These are phyloP conservation scores for Avicennia marina DNA, from an alignment of 257 asterid genomes.

Conservation along the genomic window DNA sequence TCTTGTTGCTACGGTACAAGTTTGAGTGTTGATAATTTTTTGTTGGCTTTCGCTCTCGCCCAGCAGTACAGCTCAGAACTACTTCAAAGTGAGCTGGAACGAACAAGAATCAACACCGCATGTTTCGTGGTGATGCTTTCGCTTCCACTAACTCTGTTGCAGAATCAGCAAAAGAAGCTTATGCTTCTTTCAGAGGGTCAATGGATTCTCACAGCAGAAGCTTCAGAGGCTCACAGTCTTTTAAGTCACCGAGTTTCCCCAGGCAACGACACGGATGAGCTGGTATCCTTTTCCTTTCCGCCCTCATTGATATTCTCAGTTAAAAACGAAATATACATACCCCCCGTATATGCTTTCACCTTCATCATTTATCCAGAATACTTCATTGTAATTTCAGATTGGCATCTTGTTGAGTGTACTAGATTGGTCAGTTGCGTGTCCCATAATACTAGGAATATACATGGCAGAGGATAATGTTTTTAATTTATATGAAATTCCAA, in stretches of 20 bases:
- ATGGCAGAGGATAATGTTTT: too few species aligned
- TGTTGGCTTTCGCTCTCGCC: conserved; percentile 64
- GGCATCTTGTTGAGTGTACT: too few species aligned
- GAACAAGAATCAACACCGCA: conserved; percentile 90
- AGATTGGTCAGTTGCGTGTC: too few species aligned
- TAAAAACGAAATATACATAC: too few species aligned
- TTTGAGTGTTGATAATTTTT: not conserved
- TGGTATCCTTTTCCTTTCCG: too few species aligned
- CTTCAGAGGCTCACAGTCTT: conserved; percentile 45
- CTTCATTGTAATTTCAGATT: too few species aligned
- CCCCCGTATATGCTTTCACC: too few species aligned
- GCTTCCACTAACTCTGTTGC: conserved; percentile 70
- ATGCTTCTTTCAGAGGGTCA: conserved; percentile 84
- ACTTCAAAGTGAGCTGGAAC: conserved; percentile 87
- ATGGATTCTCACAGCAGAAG: conserved; percentile 69
- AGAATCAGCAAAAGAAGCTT: conserved; percentile 96
- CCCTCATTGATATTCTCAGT: too few species aligned
- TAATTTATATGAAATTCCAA: too few species aligned
- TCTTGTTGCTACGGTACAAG: not conserved
- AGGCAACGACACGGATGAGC: conserved; percentile 78
- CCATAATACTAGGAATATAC: too few species aligned
- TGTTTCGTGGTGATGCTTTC: conserved; percentile 94
- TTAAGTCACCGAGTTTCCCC: conserved; percentile 69
- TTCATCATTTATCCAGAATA: too few species aligned
- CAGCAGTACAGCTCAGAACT: conserved; percentile 88